Evolutionary conservation across 257 asterid species (phyloP), one percentile per base, ranked within the genome.

Genomic region (Ilex asprella): DNA sequence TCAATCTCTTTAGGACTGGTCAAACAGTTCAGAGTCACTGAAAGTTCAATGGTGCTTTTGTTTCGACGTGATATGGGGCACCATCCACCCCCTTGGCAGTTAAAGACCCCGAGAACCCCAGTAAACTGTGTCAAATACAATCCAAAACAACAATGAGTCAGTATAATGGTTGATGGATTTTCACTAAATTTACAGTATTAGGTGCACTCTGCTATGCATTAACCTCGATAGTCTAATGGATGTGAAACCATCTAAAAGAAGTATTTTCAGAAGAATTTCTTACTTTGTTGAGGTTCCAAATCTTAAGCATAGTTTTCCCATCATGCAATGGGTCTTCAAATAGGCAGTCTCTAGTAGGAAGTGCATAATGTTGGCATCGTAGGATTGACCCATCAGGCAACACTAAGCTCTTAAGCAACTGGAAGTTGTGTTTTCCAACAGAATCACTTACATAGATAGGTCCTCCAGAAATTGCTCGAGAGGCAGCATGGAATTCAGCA

Each of bases 381-480:
- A 73, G 55, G 29, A 73, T 52, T n/a, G 73, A 62, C 12, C 78
- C 73, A 53, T 73, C 78, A 13, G 73, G 78, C 51, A 73, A 16
- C 13, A 73, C 73, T 14, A 73, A 56, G 39, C 63, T 58, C 55
- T 53, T 62, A 12, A 73, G 70, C 53, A 67, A 47, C 16, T 63
- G 43, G 29, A 73, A 73, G 43, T 73, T 11, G 58, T 67, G 78
- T 39, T 73, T 67, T 11, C 73, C 78, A 5, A 67, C 70, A 15
- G 78, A 73, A 57, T 71, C 73, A 32, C 77, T 73, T 2, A 69
- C 66, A 21, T 73, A 73, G 15, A 70, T 60, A 2, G 82, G 79
- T 8, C 77, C 79, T 6, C 82, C 82, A 16, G 74, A 73, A 55
- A 77, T 67, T 14, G 82, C 82, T 47, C 82, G 57, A 2, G 82